Percentiles rank a stretch among this genome's conserved stretches.
Evolutionary conservation across 257 asterid genomes (phyloP).

Genomic region (Misopates orontium): DNA sequence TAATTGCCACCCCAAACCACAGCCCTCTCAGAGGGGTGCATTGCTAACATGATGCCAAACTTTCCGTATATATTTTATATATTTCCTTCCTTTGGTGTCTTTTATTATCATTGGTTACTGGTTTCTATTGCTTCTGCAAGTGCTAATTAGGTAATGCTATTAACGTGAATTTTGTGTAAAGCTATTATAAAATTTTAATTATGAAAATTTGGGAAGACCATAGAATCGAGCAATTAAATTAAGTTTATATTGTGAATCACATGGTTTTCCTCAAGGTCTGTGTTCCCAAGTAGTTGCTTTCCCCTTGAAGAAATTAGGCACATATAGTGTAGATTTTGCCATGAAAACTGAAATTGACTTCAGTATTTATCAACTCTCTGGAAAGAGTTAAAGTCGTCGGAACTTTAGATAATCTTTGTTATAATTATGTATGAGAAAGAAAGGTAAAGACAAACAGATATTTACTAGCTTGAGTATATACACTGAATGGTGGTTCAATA

Average conservation of each 20-base stretch:
- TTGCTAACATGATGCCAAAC: background rate
- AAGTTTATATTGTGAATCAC: slow-evolving; percentile 17
- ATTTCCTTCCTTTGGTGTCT: slow-evolving; percentile 18
- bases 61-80: background rate
- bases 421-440: background rate
- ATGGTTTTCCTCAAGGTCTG: background rate
- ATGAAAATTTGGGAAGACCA: too few species aligned
- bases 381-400: background rate
- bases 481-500: slow-evolving; percentile 19
- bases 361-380: slow-evolving; percentile 3
- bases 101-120: slow-evolving; percentile 13
- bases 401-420: slow-evolving; percentile 17
- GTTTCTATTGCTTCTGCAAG: slow-evolving; percentile 11
- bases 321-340: background rate
- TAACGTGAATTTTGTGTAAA: background rate
- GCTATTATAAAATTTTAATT: background rate
- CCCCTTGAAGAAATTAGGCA: slow-evolving; percentile 13
- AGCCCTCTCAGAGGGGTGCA: background rate
- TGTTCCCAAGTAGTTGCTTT: slow-evolving; percentile 12
- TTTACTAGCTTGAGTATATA: slow-evolving; percentile 19
- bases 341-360: slow-evolving; percentile 4
- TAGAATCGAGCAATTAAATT: background rate
- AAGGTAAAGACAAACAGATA: background rate
- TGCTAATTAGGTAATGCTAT: slow-evolving; percentile 14
- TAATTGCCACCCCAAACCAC: slow-evolving; percentile 26